These are phyloP conservation scores for Medicago arabica DNA, from an alignment of 306 rosid genomes.

Conservation along the genomic window DNA sequence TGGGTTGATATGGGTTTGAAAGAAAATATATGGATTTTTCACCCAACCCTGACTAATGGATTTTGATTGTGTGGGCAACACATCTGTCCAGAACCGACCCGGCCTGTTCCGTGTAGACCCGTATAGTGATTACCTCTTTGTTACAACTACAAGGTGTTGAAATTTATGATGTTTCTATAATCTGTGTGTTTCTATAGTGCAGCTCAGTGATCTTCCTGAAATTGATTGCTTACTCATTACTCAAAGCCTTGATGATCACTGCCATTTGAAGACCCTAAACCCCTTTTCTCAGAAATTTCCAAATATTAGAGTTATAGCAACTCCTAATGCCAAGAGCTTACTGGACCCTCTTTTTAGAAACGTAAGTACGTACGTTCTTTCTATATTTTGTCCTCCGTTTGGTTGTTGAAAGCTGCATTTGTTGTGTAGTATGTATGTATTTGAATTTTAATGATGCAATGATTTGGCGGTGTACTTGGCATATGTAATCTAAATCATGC, in stretches of 20 bases:
- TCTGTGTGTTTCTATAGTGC: constrained; percentile 54
- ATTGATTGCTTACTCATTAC: constrained; percentile 81
- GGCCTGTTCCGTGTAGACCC: not conserved
- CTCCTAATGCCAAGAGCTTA: constrained; percentile 78
- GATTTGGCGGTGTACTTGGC: not conserved
- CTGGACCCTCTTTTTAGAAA: constrained; percentile 86
- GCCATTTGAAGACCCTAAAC: constrained; percentile 87
- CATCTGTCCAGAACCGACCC: not conserved
- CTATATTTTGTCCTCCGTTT: constrained; percentile 19
- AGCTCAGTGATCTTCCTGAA: constrained; percentile 91
- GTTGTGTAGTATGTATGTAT: not conserved
- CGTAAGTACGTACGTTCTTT: constrained; percentile 53
- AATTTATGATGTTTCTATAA: constrained; percentile 44
- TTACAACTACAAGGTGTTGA: constrained; percentile 7
- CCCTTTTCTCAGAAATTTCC: constrained; percentile 77
- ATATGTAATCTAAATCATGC: not conserved
- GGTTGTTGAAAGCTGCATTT: constrained; percentile 9
- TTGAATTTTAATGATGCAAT: constrained; percentile 5
- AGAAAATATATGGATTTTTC: not conserved
- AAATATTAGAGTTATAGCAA: constrained; percentile 69
- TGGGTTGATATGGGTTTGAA: not conserved
- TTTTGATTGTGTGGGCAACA: not conserved
- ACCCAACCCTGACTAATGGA: not conserved
- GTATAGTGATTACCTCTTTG: constrained; percentile 4
- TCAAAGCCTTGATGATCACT: constrained; percentile 97